A percentile compares a stretch with the other conserved stretches of the same genome.
phyloP scores from a whole-genome alignment of 805 yeast genomes.

The Kuraishia piskuri region DNA sequence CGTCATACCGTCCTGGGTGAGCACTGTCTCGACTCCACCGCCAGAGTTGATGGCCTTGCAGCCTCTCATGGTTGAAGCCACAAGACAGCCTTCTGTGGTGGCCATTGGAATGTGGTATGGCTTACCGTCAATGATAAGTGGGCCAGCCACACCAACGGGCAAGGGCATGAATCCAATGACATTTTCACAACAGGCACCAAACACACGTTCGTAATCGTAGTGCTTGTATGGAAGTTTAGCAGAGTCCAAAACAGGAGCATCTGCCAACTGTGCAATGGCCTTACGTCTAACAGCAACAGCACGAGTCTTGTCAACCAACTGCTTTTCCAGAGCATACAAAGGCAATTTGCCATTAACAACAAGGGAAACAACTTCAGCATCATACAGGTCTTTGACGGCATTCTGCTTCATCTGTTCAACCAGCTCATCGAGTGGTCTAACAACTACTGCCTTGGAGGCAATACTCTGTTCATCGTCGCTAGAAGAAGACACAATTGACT shows the following conservation, averaged over 20 bases:
- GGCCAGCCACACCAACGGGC: slow-evolving; percentile 98
- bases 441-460: slow-evolving; percentile 7
- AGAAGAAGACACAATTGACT: slow-evolving; percentile 16
- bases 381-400: slow-evolving; percentile 49
- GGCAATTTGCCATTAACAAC: slow-evolving; percentile 77
- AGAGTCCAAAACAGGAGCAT: slow-evolving; percentile 70
- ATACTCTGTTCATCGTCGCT: slow-evolving; percentile 22
- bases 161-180: slow-evolving; percentile 95
- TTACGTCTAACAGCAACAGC: slow-evolving; percentile 92
- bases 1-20: slow-evolving; percentile 97
- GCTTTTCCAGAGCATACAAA: slow-evolving; percentile 89
- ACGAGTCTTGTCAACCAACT: slow-evolving; percentile 77
- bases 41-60: slow-evolving; percentile 97
- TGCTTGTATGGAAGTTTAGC: slow-evolving; percentile 67
- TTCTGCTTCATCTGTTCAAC: slow-evolving; percentile 61
- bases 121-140: slow-evolving; percentile 81
- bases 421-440: slow-evolving; percentile 56
- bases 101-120: slow-evolving; percentile 97
- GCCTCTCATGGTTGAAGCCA: slow-evolving; percentile 98
- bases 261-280: slow-evolving; percentile 78
- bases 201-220: slow-evolving; percentile 91
- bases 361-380: slow-evolving; percentile 68
- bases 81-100: slow-evolving; percentile 97
- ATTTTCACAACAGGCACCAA: slow-evolving; percentile 98
- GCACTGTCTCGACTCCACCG: slow-evolving; percentile 89